These are phyloP conservation scores for Puccinia brachypodii DNA, from an alignment of 1,284 basidiomycete species.

Conservation along the genomic window DNA sequence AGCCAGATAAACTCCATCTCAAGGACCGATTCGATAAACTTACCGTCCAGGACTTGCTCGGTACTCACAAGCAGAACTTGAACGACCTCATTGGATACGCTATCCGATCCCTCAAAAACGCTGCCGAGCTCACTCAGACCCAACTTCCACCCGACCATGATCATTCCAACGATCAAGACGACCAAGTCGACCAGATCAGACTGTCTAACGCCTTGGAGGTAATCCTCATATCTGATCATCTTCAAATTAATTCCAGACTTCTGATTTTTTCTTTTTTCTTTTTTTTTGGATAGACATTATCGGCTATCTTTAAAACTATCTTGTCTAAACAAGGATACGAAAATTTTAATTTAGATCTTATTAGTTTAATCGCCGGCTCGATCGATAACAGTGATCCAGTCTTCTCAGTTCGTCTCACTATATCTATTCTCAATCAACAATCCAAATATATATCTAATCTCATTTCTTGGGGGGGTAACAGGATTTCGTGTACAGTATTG, in stretches of 20 bases:
- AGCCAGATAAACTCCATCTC: constrained; percentile 19
- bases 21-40: constrained; percentile 11
- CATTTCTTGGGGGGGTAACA: constrained; percentile 9
- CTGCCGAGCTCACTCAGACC: neutral
- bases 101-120: constrained; percentile 28
- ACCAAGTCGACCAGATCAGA: constrained; percentile 42
- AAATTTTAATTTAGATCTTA: constrained; percentile 51
- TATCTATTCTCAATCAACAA: no score
- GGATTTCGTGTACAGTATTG: constrained; percentile 54
- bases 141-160: neutral
- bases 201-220: constrained; percentile 38
- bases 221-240: neutral
- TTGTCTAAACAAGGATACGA: constrained; percentile 46
- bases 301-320: constrained; percentile 27
- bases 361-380: constrained; percentile 53
- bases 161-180: neutral
- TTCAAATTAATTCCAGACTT: no score
- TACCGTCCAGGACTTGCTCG: constrained; percentile 16
- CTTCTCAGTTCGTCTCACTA: constrained; percentile 50
- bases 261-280: neutral
- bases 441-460: no score
- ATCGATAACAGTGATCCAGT: constrained; percentile 52
- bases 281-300: constrained; percentile 17
- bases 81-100: constrained; percentile 35
- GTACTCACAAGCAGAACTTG: constrained; percentile 19